Evolutionary conservation across 148 eudicot species (phyloP).

Genomic region (Fagopyrum esculentum): DNA sequence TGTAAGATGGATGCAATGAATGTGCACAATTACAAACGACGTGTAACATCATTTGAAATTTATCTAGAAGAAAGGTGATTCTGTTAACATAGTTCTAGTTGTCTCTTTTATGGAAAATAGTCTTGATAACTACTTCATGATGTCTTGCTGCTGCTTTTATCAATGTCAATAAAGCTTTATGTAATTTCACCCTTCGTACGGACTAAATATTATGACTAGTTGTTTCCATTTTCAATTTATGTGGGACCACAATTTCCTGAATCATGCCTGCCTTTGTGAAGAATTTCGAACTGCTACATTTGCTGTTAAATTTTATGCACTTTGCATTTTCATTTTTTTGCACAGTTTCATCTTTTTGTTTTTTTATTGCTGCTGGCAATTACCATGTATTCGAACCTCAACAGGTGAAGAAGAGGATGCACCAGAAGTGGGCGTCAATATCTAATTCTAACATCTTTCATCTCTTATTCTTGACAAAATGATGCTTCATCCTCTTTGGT

Average conservation of each 20-base stretch:
- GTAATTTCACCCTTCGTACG: background rate
- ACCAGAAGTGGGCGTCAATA: too few species aligned
- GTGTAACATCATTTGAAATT: conserved; percentile 50
- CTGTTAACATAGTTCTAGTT: background rate
- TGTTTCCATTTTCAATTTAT: background rate
- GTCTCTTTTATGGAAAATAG: conserved; percentile 1
- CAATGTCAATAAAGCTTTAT: background rate
- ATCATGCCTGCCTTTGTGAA: background rate
- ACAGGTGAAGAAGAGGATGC: too few species aligned
- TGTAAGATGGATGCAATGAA: conserved; percentile 96
- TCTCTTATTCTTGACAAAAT: too few species aligned
- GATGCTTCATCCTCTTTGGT: too few species aligned
- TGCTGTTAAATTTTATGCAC: background rate
- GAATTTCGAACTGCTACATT: background rate
- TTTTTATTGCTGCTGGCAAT: background rate
- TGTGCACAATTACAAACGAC: conserved; percentile 78
- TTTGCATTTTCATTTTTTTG: background rate
- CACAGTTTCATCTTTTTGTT: background rate
- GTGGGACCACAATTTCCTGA: background rate
- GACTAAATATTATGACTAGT: background rate
- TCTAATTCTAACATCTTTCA: too few species aligned
- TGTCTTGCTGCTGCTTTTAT: background rate
- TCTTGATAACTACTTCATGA: background rate
- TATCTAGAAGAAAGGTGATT: conserved; percentile 63
- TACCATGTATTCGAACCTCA: too few species aligned